Evolutionary conservation across 257 asterid genomes (phyloP), one percentile per base, ranked within the genome.

Genomic region (Gynochthodes officinalis): DNA sequence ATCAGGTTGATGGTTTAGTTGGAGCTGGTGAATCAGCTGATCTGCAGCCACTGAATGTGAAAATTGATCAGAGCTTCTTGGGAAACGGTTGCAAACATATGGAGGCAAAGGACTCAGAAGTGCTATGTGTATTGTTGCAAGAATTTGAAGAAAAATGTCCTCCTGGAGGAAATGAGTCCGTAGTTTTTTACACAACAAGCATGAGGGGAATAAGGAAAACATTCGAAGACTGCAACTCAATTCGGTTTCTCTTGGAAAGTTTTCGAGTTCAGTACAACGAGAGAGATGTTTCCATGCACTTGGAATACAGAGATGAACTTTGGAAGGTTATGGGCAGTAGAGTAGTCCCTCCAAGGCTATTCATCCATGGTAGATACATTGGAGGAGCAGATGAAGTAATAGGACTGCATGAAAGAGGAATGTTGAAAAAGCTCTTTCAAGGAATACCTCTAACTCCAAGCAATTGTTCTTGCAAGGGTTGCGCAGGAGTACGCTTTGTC

Each of bases 341-440:
- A 42, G 84, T 82, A 5, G 87, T 90, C 2, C 93, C 97, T 3
- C 98, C 98, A n/a, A 86, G 85, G 85, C 81, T 93, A 13, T 93
- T 90, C 73, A 77, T 90, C 50, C 73, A 79, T 39, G 97, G 97
- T 0, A 80, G 81, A 53, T 76, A 79, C 77, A 80, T 93, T 3
- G 98, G 98, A 37, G 95, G 98, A 19, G 97, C 95, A 0, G 93
- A 90, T 32, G 93, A 85, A 57, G 92, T 88, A 0, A 85, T 87
- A 14, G 87, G 83, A 39, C 27, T 93, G 71, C 96, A 93, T 54
- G 98, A 93, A 66, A 80, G 74, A 30, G 98, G 96, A 30, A 70
- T 75, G 75, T 32, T 92, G 70, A 44, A 11, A 69, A 68, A 70
- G 49, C 78, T 92, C 4, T 60, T 92, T 28, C 74, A 77, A 39